Percentiles rank a stretch among this genome's conserved stretches.
phyloP scores from a whole-genome alignment of 352 stramenopile genomes.

The Phytophthora podocarpi region DNA sequence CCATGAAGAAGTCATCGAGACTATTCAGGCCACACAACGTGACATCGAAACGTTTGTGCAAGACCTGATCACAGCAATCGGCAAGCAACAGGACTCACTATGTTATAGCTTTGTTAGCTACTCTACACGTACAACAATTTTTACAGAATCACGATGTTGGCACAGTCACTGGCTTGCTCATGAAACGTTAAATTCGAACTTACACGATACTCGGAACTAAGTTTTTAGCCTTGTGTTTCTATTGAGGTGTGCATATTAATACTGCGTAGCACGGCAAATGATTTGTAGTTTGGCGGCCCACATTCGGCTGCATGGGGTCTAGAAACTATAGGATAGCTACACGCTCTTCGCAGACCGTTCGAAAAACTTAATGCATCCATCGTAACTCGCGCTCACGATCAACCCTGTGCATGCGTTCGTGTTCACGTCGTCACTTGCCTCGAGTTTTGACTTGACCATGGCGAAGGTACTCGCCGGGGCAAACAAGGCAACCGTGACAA shows the following conservation, averaged over 20 bases:
- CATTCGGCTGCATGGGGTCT: slow-evolving; percentile 2
- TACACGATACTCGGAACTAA: too few species aligned
- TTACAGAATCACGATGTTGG: too few species aligned
- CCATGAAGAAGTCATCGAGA: slow-evolving; percentile 95
- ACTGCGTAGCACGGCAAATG: too few species aligned
- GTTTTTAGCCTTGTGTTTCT: not conserved
- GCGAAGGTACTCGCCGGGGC: slow-evolving; percentile 79
- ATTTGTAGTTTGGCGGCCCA: slow-evolving; percentile 4
- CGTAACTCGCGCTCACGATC: slow-evolving; percentile 85
- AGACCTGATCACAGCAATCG: slow-evolving; percentile 38
- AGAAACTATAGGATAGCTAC: slow-evolving; percentile 6
- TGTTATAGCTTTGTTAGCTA: too few species aligned
- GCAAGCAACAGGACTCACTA: slow-evolving; percentile 24
- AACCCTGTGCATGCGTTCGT: slow-evolving; percentile 77
- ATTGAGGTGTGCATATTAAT: too few species aligned
- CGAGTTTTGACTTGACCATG: slow-evolving; percentile 79
- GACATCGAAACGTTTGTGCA: slow-evolving; percentile 48
- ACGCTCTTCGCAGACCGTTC: slow-evolving; percentile 51
- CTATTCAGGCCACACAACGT: slow-evolving; percentile 73
- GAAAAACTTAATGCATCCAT: slow-evolving; percentile 87
- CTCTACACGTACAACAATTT: too few species aligned
- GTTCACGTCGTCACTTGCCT: slow-evolving; percentile 61
- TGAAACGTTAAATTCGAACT: too few species aligned
- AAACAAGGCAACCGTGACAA: slow-evolving; percentile 84
- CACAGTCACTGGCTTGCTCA: too few species aligned